phyloP scores from a whole-genome alignment of 306 rosid species.

The Pterocarpus santalinus region DNA sequence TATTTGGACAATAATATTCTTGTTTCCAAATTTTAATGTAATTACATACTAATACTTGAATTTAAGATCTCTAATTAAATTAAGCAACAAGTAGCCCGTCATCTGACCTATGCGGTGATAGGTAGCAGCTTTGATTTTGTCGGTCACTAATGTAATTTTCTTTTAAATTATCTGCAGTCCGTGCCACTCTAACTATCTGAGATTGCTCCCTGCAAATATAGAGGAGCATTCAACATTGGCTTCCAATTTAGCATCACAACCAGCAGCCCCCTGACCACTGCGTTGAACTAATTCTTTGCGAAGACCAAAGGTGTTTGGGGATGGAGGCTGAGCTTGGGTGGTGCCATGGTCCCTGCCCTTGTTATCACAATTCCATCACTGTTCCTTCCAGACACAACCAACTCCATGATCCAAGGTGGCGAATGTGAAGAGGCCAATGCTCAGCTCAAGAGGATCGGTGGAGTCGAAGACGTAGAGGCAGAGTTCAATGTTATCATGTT shows the following conservation, averaged over 20 bases:
- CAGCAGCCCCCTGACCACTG: slow-evolving; percentile 80
- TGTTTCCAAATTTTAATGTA: too few species aligned
- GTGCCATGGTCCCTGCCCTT: slow-evolving; percentile 87
- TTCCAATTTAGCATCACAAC: slow-evolving; percentile 84
- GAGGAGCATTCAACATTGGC: slow-evolving; percentile 87
- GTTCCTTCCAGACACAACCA: slow-evolving; percentile 86
- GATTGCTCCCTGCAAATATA: slow-evolving; percentile 88
- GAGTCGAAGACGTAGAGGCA: slow-evolving; percentile 69
- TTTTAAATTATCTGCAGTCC: slow-evolving; percentile 54
- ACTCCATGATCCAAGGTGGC: slow-evolving; percentile 90
- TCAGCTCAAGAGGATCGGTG: slow-evolving; percentile 63
- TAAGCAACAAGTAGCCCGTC: too few species aligned
- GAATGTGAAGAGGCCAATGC: slow-evolving; percentile 59
- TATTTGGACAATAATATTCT: too few species aligned
- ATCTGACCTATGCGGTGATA: too few species aligned
- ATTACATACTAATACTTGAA: too few species aligned
- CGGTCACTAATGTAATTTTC: background rate
- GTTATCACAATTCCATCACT: slow-evolving; percentile 72
- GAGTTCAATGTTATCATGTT: slow-evolving; percentile 91
- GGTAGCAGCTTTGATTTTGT: background rate
- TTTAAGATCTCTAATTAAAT: too few species aligned
- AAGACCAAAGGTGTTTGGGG: slow-evolving; percentile 95
- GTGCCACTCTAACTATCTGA: slow-evolving; percentile 95
- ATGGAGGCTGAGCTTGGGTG: slow-evolving; percentile 94
- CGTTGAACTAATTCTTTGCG: slow-evolving; percentile 85